A percentile compares a stretch with the other conserved stretches of the same genome.
Conservation (phyloP, 208 protist species). For the Crithidia bombi region DNA sequence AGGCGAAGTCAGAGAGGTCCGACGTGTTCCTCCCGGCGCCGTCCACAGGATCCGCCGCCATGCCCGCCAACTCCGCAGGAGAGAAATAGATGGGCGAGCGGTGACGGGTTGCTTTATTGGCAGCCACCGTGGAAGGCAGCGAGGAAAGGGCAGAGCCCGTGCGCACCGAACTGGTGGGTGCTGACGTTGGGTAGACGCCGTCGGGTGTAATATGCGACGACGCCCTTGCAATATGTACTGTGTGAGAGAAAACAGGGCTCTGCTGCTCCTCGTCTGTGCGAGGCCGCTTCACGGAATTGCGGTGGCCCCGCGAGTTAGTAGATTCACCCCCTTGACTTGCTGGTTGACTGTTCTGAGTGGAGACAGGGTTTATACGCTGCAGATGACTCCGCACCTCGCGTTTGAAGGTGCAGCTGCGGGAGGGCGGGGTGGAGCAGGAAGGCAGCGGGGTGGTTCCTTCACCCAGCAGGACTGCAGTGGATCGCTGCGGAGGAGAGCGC, state of each 20-base stretch:
- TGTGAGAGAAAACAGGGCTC: no score
- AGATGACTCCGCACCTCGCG: slow-evolving; percentile 23
- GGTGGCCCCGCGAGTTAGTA: no score
- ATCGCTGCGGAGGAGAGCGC: not conserved
- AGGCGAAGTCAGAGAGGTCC: not conserved
- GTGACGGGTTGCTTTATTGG: not conserved
- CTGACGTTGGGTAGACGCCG: not conserved
- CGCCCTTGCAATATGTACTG: not conserved
- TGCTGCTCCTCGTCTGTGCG: not conserved
- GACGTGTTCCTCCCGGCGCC: no score
- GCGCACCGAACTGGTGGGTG: not conserved
- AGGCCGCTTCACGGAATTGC: not conserved
- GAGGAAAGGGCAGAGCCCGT: not conserved
- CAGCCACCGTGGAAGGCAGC: slow-evolving; percentile 20
- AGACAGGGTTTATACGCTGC: slow-evolving; percentile 2
- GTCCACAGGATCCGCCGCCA: not conserved
- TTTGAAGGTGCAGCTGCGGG: slow-evolving; percentile 17
- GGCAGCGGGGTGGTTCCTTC: slow-evolving; percentile 13
- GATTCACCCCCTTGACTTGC: not conserved
- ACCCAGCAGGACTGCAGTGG: not conserved
- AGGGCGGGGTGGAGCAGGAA: slow-evolving; percentile 9
- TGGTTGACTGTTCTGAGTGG: slow-evolving; percentile 7
- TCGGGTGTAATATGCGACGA: not conserved
- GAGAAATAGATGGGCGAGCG: slow-evolving; percentile 32
- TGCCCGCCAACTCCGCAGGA: slow-evolving; percentile 17